Conservation (phyloP, 768 basidiomycete genomes). For the Boletus huronensis region DNA sequence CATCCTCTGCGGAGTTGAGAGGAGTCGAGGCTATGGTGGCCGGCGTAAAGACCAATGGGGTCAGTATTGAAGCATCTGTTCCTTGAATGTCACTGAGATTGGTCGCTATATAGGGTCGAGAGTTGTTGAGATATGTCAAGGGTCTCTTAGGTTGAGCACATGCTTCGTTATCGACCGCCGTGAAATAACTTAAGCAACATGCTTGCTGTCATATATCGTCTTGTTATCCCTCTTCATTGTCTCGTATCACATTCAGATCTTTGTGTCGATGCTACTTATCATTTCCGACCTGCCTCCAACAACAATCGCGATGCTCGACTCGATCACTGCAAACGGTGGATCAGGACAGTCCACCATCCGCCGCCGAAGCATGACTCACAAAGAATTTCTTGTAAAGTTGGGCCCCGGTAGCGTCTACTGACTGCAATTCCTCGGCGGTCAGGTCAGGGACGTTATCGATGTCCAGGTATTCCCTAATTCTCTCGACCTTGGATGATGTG, state of each 20-base stretch:
- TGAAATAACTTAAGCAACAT: constrained; percentile 1
- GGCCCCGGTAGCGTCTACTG: not conserved
- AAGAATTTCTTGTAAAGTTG: constrained; percentile 1
- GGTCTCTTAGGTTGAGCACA: constrained; percentile 52
- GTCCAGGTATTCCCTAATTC: not conserved
- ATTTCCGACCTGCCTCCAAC: not conserved
- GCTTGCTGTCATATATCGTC: not conserved
- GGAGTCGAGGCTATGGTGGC: constrained; percentile 72
- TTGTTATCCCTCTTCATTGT: not conserved
- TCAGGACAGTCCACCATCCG: not conserved
- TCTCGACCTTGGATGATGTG: not conserved
- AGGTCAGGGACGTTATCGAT: not conserved
- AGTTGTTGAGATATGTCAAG: constrained; percentile 70
- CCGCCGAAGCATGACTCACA: not conserved
- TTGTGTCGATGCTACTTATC: not conserved
- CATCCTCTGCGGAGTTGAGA: constrained; percentile 35
- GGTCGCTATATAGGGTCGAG: constrained; percentile 49
- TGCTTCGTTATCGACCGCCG: not conserved
- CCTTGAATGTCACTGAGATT: constrained; percentile 9
- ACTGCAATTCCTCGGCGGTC: constrained; percentile 1
- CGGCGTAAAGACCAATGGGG: constrained; percentile 71
- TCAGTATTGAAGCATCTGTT: constrained; percentile 36
- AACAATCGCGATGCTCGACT: not conserved
- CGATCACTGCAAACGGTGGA: not conserved
- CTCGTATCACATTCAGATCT: not conserved